A percentile compares a stretch with the other conserved stretches of the same genome.
phyloP scores from a whole-genome alignment of 176 grass and related monocot genomes.

The Eragrostis curvula region DNA sequence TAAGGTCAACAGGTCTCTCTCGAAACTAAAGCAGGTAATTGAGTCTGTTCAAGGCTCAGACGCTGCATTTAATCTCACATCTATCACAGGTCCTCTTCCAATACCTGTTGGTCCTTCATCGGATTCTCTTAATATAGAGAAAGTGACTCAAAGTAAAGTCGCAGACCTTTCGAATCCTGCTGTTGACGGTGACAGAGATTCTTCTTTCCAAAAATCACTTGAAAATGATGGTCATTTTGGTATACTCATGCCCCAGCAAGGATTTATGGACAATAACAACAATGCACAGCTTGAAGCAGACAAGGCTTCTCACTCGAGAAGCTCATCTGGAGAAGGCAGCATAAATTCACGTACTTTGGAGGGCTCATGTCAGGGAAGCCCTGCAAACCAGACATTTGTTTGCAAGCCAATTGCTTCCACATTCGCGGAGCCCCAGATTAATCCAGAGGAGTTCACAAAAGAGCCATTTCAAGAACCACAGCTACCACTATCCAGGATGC shows the following conservation, averaged over 20 bases:
- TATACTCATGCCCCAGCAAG: constrained; percentile 40
- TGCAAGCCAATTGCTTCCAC: constrained; percentile 61
- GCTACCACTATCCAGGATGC: constrained; percentile 52
- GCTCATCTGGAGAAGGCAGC: constrained; percentile 83
- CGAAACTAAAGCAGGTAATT: constrained; percentile 92
- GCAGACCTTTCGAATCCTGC: constrained; percentile 46
- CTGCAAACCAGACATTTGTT: constrained; percentile 49
- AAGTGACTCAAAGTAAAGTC: constrained; percentile 53
- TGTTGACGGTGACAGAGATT: constrained; percentile 32
- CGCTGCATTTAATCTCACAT: constrained; percentile 69
- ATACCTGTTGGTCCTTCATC: constrained; percentile 62
- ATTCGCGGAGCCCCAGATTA: constrained; percentile 45
- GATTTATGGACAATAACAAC: constrained; percentile 45
- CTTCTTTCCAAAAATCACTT: constrained; percentile 35
- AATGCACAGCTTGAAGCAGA: constrained; percentile 48
- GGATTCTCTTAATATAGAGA: constrained; percentile 59
- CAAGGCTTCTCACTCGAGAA: constrained; percentile 68
- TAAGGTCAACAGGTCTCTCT: constrained; percentile 96
- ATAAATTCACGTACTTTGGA: constrained; percentile 74
- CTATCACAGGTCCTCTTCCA: constrained; percentile 72
- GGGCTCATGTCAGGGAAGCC: constrained; percentile 79
- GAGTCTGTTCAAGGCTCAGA: constrained; percentile 93
- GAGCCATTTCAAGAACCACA: constrained; percentile 59
- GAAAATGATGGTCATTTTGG: constrained; percentile 39
- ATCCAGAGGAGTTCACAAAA: constrained; percentile 45